phyloP scores from a whole-genome alignment of 2,329 filamentous ascomycete genomes.

The Penicillium sp. region DNA sequence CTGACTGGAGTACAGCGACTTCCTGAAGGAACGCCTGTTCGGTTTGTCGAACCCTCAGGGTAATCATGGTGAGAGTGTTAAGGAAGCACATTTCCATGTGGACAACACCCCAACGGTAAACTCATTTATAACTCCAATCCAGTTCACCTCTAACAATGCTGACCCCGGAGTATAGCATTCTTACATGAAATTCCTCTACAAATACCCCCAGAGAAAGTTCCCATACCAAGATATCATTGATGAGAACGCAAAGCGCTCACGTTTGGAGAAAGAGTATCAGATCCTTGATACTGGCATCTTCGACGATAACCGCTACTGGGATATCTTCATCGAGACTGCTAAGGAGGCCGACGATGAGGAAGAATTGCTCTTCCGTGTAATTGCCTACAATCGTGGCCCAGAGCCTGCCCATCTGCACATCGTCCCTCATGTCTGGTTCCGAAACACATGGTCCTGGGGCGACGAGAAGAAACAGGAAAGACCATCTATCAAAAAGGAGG shows the following conservation, averaged over 20 bases:
- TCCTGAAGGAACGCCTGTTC: constrained; percentile 92
- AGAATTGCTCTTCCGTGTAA: constrained; percentile 88
- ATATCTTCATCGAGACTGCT: constrained; percentile 93
- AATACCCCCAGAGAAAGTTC: constrained; percentile 88
- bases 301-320: constrained; percentile 89
- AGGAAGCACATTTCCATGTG: constrained; percentile 93
- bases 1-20: constrained; percentile 59
- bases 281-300: constrained; percentile 86
- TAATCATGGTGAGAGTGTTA: constrained; percentile 95
- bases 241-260: constrained; percentile 76
- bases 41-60: constrained; percentile 94
- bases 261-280: constrained; percentile 84
- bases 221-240: constrained; percentile 85
- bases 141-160: neutral
- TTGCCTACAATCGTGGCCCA: constrained; percentile 91
- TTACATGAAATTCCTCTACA: constrained; percentile 99
- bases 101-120: constrained; percentile 80
- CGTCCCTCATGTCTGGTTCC: constrained; percentile 92
- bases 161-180: constrained; percentile 64
- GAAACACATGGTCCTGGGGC: constrained; percentile 97
- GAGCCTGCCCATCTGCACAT: constrained; percentile 91
- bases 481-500: constrained; percentile 69
- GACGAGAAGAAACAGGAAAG: constrained; percentile 73
- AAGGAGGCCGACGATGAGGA: constrained; percentile 92
- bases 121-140: neutral